phyloP scores from a whole-genome alignment of 2,329 filamentous ascomycete genomes.

The Gnomoniopsis sp. region DNA sequence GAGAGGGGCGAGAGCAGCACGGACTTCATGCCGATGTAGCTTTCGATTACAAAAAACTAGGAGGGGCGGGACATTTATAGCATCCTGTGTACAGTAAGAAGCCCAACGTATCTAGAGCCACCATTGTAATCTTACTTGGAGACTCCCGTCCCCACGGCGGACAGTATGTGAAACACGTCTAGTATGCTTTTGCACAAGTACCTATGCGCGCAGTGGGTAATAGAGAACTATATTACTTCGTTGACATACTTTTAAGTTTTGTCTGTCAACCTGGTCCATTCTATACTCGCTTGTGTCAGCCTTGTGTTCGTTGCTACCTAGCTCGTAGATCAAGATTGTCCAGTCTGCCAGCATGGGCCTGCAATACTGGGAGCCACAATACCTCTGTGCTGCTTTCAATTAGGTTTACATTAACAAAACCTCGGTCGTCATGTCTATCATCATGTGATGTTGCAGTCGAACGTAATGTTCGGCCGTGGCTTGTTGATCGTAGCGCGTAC shows the following conservation, averaged over 20 bases:
- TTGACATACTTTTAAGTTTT: no score
- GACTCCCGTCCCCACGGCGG: neutral
- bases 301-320: no score
- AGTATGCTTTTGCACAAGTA: no score
- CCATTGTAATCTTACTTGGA: neutral
- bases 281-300: no score
- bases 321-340: no score
- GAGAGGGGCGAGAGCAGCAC: neutral
- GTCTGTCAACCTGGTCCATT: no score
- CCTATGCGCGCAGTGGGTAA: no score
- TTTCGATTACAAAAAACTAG: neutral
- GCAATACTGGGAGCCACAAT: neutral
- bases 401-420: neutral
- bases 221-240: no score
- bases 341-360: no score
- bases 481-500: no score
- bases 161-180: no score
- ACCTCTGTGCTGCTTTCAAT: no score
- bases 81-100: neutral
- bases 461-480: neutral
- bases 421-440: neutral
- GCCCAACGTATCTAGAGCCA: neutral
- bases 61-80: neutral
- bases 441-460: neutral
- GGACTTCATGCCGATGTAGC: constrained; percentile 6